A percentile compares a stretch with the other conserved stretches of the same genome.
phyloP scores from a whole-genome alignment of 192 early-diverging fungal genomes.

The Rhizophagus clarus region DNA sequence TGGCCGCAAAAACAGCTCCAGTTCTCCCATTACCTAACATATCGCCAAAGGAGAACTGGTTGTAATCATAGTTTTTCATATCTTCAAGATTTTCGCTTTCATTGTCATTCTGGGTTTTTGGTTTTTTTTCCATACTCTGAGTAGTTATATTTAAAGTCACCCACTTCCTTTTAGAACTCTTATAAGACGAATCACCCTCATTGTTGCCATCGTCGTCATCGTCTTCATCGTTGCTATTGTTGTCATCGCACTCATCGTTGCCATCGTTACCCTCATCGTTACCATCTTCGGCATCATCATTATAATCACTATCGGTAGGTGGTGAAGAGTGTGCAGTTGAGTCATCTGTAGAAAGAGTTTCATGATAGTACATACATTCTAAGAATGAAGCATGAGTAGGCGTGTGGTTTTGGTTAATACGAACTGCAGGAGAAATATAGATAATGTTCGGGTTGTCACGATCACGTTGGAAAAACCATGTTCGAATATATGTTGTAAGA shows the following conservation, averaged over 20 bases:
- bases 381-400: not conserved
- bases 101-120: not conserved
- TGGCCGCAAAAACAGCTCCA: slow-evolving; percentile 11
- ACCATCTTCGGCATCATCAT: not conserved
- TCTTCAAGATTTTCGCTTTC: not conserved
- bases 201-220: not conserved
- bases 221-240: too few relatives aligned
- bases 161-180: not conserved
- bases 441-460: slow-evolving; percentile 5
- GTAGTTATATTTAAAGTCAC: not conserved
- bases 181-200: too few relatives aligned
- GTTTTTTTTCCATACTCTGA: not conserved
- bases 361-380: slow-evolving; percentile 30
- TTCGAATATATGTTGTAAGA: slow-evolving; percentile 24
- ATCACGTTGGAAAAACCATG: slow-evolving; percentile 23
- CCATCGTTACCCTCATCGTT: not conserved
- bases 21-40: slow-evolving; percentile 21
- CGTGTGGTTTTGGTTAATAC: slow-evolving; percentile 25
- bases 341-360: slow-evolving; percentile 16
- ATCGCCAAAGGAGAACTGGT: slow-evolving; percentile 7
- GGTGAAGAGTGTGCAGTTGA: slow-evolving; percentile 13
- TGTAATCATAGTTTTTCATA: slow-evolving; percentile 21
- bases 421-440: not conserved
- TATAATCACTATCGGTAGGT: not conserved
- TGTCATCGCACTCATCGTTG: too few relatives aligned